Evolutionary conservation across 2,329 filamentous ascomycete species (phyloP).

Genomic region (Phyllosticta capitalensis): DNA sequence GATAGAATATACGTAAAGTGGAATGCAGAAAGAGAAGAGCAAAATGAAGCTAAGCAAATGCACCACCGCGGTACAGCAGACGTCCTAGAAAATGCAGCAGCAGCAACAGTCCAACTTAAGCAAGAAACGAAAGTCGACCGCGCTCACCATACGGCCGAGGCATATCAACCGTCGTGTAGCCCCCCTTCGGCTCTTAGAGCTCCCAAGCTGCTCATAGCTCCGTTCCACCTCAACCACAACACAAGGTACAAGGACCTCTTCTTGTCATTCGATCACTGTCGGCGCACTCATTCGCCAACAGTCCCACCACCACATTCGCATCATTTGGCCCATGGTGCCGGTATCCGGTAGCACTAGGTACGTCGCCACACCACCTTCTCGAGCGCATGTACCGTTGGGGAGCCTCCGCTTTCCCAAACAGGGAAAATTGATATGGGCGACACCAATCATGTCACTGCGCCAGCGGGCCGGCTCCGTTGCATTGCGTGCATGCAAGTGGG

Average conservation of each 20-base stretch:
- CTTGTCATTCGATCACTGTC: too few species aligned
- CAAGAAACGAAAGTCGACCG: not conserved
- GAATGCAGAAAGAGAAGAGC: not conserved
- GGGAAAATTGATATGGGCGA: not conserved
- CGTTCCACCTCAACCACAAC: not conserved
- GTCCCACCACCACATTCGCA: not conserved
- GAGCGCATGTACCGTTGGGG: not conserved
- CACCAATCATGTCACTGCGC: not conserved
- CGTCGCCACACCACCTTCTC: not conserved
- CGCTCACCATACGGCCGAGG: not conserved
- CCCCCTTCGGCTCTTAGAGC: not conserved
- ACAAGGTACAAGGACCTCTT: not conserved
- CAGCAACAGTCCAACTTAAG: not conserved
- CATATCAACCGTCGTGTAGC: not conserved
- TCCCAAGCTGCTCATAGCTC: not conserved
- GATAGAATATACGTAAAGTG: too few species aligned
- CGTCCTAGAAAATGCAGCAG: not conserved
- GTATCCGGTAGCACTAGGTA: not conserved
- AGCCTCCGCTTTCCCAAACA: not conserved
- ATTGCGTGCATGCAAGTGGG: not conserved
- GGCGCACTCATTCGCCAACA: too few species aligned
- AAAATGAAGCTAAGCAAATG: not conserved
- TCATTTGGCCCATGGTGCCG: not conserved
- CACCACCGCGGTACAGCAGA: not conserved
- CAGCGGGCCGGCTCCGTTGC: not conserved